Evolutionary conservation across 2,329 filamentous ascomycete species (phyloP).

Genomic region (Colletotrichum tanaceti): DNA sequence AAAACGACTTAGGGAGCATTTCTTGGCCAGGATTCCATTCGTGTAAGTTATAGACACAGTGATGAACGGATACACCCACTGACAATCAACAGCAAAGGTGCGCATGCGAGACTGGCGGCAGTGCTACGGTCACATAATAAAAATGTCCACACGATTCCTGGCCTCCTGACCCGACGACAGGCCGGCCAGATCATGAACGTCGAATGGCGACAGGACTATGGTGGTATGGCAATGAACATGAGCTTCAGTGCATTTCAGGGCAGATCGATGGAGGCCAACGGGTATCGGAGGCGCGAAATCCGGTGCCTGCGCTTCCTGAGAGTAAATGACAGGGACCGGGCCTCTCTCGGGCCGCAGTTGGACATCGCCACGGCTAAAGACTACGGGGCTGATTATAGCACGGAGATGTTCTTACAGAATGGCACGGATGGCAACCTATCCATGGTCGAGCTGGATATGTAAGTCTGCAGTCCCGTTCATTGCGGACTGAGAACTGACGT

Average conservation of each 20-base stretch:
- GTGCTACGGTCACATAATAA: slow-evolving; percentile 2
- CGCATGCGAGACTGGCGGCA: slow-evolving; percentile 3
- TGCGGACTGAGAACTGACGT: background rate
- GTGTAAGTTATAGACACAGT: background rate
- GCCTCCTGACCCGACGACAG: slow-evolving; percentile 18
- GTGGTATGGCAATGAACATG: slow-evolving; percentile 16
- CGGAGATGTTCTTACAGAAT: slow-evolving; percentile 22
- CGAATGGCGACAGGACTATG: slow-evolving; percentile 20
- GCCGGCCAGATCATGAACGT: slow-evolving; percentile 33
- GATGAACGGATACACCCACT: background rate
- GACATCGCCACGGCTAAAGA: background rate
- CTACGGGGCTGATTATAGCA: background rate
- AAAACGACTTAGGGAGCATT: background rate
- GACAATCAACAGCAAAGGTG: slow-evolving; percentile 2
- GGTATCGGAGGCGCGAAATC: slow-evolving; percentile 23
- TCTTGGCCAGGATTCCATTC: background rate
- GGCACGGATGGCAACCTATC: slow-evolving; percentile 8
- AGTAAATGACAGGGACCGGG: background rate
- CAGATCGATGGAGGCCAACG: slow-evolving; percentile 24
- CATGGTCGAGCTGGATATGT: slow-evolving; percentile 36
- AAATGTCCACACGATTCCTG: slow-evolving; percentile 11
- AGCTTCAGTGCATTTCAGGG: slow-evolving; percentile 31
- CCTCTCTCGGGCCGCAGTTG: slow-evolving; percentile 5
- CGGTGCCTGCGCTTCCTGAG: slow-evolving; percentile 21
- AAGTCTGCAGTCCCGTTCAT: background rate